These are phyloP conservation scores for Cutaneotrichosporon sp. DNA, from an alignment of 1,284 basidiomycete genomes.

Conservation along the genomic window DNA sequence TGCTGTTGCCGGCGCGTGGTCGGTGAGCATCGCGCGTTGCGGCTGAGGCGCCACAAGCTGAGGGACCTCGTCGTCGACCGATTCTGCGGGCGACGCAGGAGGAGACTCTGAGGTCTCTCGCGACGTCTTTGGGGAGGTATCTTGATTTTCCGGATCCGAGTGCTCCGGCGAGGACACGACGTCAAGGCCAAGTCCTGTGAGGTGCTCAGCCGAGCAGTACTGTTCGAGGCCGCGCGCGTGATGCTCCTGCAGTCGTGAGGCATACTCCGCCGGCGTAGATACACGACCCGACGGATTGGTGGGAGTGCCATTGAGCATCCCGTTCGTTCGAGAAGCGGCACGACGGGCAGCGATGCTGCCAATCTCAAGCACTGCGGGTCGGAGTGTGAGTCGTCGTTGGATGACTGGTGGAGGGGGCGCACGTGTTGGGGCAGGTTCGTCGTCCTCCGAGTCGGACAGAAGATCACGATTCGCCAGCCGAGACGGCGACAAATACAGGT, in stretches of 20 bases:
- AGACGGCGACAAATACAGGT: constrained; percentile 47
- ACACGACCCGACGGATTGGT: not conserved
- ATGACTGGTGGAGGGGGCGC: not conserved
- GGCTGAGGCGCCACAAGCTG: not conserved
- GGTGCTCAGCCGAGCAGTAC: constrained; percentile 16
- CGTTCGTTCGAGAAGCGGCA: constrained; percentile 6
- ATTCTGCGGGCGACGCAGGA: not conserved
- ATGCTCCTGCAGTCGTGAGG: constrained; percentile 34
- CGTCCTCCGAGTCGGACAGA: constrained; percentile 36
- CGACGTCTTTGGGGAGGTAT: not conserved
- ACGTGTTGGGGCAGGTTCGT: constrained; percentile 3
- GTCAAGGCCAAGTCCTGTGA: not conserved
- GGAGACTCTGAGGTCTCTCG: not conserved
- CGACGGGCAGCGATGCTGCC: constrained; percentile 17
- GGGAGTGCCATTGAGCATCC: not conserved
- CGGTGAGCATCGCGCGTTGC: not conserved
- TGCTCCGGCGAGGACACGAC: constrained; percentile 1
- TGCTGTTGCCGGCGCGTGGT: not conserved
- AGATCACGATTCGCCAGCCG: constrained; percentile 40
- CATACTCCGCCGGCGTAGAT: constrained; percentile 25
- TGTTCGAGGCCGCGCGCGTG: constrained; percentile 35
- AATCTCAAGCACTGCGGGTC: constrained; percentile 26
- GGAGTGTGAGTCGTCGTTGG: constrained; percentile 16
- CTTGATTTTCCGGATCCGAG: not conserved
- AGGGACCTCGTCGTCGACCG: not conserved